Conservation (phyloP, 2,329 filamentous ascomycete species). For the Verticillium nubilum region DNA sequence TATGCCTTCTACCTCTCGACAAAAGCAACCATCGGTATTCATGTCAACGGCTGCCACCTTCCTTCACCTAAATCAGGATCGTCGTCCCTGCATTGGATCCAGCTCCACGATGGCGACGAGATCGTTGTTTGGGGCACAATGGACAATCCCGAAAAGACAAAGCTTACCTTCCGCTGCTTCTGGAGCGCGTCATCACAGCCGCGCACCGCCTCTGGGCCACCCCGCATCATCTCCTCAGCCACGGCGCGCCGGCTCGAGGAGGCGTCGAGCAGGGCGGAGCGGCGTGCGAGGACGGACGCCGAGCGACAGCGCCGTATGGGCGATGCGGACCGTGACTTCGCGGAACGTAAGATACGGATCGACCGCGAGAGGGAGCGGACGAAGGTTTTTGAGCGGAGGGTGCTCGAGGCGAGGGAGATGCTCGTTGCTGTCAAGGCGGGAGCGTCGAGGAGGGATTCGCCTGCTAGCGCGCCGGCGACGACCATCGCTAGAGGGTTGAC, state of each 20-base stretch:
- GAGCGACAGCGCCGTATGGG: slow-evolving; percentile 34
- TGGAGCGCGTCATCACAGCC: slow-evolving; percentile 49
- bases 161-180: slow-evolving; percentile 46
- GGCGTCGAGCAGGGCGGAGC: slow-evolving; percentile 39
- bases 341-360: slow-evolving; percentile 32
- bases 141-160: slow-evolving; percentile 30
- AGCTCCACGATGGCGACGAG: slow-evolving; percentile 70
- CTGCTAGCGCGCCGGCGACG: slow-evolving; percentile 11
- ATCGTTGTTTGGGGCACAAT: slow-evolving; percentile 63
- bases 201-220: slow-evolving; percentile 28
- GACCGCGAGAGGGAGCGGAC: slow-evolving; percentile 44
- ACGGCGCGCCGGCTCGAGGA: slow-evolving; percentile 42
- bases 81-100: slow-evolving; percentile 57
- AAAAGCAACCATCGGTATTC: slow-evolving; percentile 70
- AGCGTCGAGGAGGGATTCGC: slow-evolving; percentile 9
- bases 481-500: not conserved
- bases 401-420: slow-evolving; percentile 38
- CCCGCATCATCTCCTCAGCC: slow-evolving; percentile 29
- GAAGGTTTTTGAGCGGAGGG: slow-evolving; percentile 40
- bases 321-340: slow-evolving; percentile 39
- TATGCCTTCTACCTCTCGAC: slow-evolving; percentile 73
- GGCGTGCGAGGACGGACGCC: slow-evolving; percentile 31
- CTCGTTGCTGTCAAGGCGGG: slow-evolving; percentile 23
- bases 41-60: slow-evolving; percentile 68
- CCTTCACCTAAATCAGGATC: slow-evolving; percentile 46